These are phyloP conservation scores for Groenewaldozyma sp. DNA, from an alignment of 1,139 yeast genomes.

Conservation along the genomic window DNA sequence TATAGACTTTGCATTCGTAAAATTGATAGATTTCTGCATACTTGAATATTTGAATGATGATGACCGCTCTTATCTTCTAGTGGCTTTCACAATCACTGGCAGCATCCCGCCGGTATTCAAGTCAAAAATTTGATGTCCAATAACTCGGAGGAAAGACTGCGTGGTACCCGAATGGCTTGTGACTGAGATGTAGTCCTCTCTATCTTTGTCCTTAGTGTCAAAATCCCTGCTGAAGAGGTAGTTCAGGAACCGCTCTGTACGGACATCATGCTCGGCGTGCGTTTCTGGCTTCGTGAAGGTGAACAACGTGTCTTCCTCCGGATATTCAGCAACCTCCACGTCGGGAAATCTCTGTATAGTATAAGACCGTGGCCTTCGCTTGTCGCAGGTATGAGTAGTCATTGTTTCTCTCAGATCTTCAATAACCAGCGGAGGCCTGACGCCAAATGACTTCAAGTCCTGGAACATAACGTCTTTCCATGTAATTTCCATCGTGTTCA, in stretches of 20 bases:
- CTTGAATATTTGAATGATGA: not conserved
- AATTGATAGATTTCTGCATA: too few species aligned
- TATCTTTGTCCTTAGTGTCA: slow-evolving; percentile 17
- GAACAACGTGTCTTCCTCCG: slow-evolving; percentile 37
- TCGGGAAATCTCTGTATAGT: slow-evolving; percentile 37
- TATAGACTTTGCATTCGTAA: too few species aligned
- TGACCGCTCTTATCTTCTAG: slow-evolving; percentile 1
- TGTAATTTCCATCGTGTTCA: slow-evolving; percentile 47
- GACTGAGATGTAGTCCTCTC: slow-evolving; percentile 34
- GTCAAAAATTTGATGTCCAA: slow-evolving; percentile 46
- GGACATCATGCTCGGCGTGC: slow-evolving; percentile 40
- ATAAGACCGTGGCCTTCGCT: slow-evolving; percentile 38
- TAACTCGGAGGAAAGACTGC: slow-evolving; percentile 42
- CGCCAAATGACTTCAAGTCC: slow-evolving; percentile 8
- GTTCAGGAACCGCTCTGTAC: slow-evolving; percentile 44
- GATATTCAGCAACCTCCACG: slow-evolving; percentile 27
- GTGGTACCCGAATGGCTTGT: slow-evolving; percentile 61
- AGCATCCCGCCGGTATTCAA: slow-evolving; percentile 61
- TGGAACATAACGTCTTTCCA: slow-evolving; percentile 40
- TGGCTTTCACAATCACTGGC: slow-evolving; percentile 41
- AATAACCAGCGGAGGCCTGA: slow-evolving; percentile 34
- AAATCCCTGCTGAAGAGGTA: slow-evolving; percentile 31
- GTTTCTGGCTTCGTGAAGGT: slow-evolving; percentile 37
- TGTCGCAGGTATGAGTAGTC: slow-evolving; percentile 62
- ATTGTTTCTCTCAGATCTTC: slow-evolving; percentile 60